Conservation (phyloP, 306 rosid genomes). For the Acmispon strigosus region DNA sequence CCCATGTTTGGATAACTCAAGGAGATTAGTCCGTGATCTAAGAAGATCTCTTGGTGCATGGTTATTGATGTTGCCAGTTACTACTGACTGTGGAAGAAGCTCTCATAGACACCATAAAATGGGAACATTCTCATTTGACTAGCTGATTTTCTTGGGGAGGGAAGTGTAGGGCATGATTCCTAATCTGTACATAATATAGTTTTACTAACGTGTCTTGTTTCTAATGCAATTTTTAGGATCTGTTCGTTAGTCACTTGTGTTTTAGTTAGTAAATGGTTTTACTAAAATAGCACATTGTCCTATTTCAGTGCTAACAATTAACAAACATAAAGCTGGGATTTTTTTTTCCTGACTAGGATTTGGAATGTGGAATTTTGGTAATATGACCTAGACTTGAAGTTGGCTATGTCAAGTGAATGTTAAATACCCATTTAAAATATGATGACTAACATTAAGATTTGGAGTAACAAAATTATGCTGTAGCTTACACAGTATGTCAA, state of each 20-base stretch:
- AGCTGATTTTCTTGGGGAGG: not conserved
- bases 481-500: not conserved
- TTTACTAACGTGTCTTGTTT: not conserved
- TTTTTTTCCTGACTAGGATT: too few relatives aligned
- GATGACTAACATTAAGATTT: not conserved
- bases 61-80: not conserved
- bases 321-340: too few relatives aligned
- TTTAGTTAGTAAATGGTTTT: not conserved
- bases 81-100: not conserved
- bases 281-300: not conserved
- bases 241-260: not conserved
- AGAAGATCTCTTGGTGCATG: not conserved
- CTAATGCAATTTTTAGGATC: not conserved
- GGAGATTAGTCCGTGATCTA: not conserved
- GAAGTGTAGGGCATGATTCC: not conserved
- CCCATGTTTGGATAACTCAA: not conserved
- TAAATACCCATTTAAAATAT: not conserved
- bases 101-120: not conserved
- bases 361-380: not conserved
- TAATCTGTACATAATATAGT: not conserved
- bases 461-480: not conserved
- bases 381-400: not conserved
- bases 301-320: not conserved
- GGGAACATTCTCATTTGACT: not conserved
- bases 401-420: not conserved